A percentile compares a stretch with the other conserved stretches of the same genome.
Conservation (phyloP, 2,329 filamentous ascomycete species). For the Nothophoma quercina region DNA sequence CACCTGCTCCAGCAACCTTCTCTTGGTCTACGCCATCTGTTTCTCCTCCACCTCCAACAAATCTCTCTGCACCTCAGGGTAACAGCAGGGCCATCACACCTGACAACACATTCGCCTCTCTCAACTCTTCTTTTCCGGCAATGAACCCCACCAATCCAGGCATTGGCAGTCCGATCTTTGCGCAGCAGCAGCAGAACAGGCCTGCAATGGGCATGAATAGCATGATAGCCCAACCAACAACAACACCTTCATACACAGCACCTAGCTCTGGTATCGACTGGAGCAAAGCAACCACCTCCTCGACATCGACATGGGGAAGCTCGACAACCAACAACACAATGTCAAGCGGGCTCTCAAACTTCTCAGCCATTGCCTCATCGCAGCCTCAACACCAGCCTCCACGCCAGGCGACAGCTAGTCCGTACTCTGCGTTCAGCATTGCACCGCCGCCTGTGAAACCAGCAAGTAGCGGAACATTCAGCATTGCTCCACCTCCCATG, state of each 20-base stretch:
- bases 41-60: conserved; percentile 42
- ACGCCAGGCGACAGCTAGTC: conserved; percentile 28
- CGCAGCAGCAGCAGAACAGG: conserved; percentile 45
- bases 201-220: conserved; percentile 46
- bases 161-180: conserved; percentile 44
- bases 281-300: conserved; percentile 35
- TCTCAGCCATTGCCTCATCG: conserved; percentile 63
- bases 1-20: conserved; percentile 52
- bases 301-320: conserved; percentile 37
- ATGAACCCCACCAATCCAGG: conserved; percentile 46
- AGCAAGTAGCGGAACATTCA: conserved; percentile 25
- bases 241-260: conserved; percentile 34
- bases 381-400: conserved; percentile 28
- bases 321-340: conserved; percentile 21
- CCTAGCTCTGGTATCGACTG: conserved; percentile 40
- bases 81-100: conserved; percentile 60
- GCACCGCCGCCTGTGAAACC: conserved; percentile 46
- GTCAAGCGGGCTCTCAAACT: conserved; percentile 46
- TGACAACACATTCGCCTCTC: conserved; percentile 56
- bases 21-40: conserved; percentile 55
- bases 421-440: conserved; percentile 48
- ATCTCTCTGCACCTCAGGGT: conserved; percentile 32
- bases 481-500: conserved; percentile 38
- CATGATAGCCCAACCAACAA: conserved; percentile 36
- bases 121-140: conserved; percentile 48